Evolutionary conservation across 73 alveolate genomes (phyloP), one percentile per base, ranked within the genome.

Genomic region (Urostyla sp.): DNA sequence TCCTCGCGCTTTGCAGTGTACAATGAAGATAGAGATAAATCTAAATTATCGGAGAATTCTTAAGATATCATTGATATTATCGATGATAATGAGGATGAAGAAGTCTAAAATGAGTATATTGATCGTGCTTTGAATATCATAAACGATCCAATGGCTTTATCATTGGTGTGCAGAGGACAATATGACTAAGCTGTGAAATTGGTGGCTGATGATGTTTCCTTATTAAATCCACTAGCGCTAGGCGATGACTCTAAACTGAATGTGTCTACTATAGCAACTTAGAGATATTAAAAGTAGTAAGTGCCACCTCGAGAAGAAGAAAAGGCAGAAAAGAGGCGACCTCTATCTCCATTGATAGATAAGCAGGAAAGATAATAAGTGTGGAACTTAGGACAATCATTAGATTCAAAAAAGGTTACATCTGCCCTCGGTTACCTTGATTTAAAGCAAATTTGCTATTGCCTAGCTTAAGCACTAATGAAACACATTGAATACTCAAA

Each of bases 381-480:
- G 1, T 30, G 74, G 83, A 59, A 85, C 51, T 37, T 74, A 5
- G 93, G 93, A 24, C 56, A 75, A 31, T 57, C 85, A 37, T 40
- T 75, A n/a, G 86, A 85, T 32, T 85, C 93, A 43, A 73, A 56
- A 32, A 13, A 85, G 49, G 49, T 85, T 26, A 69, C 89, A 21
- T 75, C 73, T 63, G 93, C 93, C 8, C 32, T 85, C 43, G 87
- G 93, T 11, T 85, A 60, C 37, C 55, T 85, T 8, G 93, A 85
- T 36, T 20, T 63, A 0, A 75, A 80, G 34, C n/a, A 78, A 30
- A 49, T 85, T 7, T 20, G 85, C 45, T 55, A 76, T 30, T 85
- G 93, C 35, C 50, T 76, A 13, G 85, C 89, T 0, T 24, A 76
- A 43, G 93, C 93, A 13, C 44, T 85, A 13, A 61, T 69, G 82